A percentile compares a stretch with the other conserved stretches of the same genome.
Evolutionary conservation across 2,329 filamentous ascomycete genomes (phyloP).

Genomic region (Hortaea werneckii): DNA sequence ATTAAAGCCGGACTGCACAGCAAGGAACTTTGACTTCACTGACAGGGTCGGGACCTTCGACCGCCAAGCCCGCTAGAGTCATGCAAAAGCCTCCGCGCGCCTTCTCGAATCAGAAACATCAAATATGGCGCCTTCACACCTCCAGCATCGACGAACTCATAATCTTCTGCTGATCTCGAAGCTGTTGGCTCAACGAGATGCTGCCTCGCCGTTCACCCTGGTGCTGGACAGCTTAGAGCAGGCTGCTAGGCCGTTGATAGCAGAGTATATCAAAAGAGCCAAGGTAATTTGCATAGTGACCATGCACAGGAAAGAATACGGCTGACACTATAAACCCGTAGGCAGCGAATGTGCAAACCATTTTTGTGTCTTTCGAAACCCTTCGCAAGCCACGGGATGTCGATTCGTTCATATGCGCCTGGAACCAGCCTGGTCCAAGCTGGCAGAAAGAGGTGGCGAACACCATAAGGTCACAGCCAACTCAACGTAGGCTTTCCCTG

Average conservation of each 20-base stretch:
- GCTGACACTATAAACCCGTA: constrained; percentile 16
- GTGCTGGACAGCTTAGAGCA: constrained; percentile 80
- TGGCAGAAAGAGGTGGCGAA: constrained; percentile 22
- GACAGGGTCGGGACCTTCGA: too few relatives aligned
- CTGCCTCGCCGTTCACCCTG: constrained; percentile 75
- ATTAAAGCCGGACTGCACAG: too few relatives aligned
- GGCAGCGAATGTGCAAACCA: constrained; percentile 57
- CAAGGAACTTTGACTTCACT: too few relatives aligned
- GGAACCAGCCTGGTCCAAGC: constrained; percentile 18
- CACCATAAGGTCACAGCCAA: constrained; percentile 11
- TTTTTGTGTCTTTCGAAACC: constrained; percentile 71
- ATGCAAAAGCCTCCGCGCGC: not conserved
- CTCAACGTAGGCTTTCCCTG: constrained; percentile 9
- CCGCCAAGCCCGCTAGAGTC: not conserved
- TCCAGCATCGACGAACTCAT: constrained; percentile 67
- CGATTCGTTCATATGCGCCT: constrained; percentile 51
- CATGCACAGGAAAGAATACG: not conserved
- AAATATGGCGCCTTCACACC: constrained; percentile 46
- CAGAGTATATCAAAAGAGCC: constrained; percentile 65
- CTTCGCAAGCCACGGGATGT: constrained; percentile 53
- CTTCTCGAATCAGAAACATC: not conserved
- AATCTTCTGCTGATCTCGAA: constrained; percentile 76
- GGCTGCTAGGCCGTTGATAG: constrained; percentile 56
- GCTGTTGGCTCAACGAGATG: constrained; percentile 66
- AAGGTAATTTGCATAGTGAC: constrained; percentile 42